Percentiles rank a stretch among this genome's conserved stretches.
Conservation (phyloP, 768 basidiomycete genomes). For the Sporobolomyces pararoseus region DNA sequence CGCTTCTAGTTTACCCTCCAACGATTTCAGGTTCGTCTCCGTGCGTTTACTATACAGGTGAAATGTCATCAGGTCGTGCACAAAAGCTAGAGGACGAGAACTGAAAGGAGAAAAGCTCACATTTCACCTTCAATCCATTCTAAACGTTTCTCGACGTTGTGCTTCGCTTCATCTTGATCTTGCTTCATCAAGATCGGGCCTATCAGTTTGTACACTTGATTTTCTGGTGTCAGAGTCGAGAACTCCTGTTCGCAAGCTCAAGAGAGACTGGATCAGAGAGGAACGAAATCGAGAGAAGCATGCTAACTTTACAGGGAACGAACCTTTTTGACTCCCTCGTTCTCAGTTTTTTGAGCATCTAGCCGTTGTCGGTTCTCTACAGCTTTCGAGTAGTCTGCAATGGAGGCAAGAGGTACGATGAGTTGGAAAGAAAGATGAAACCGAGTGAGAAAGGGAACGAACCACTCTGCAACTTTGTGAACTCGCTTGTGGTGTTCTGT, state of each 20-base stretch:
- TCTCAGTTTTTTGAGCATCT: slow-evolving; percentile 87
- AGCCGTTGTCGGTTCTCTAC: slow-evolving; percentile 79
- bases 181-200: slow-evolving; percentile 88
- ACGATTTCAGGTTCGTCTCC: slow-evolving; percentile 74
- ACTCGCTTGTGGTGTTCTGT: slow-evolving; percentile 68
- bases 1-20: slow-evolving; percentile 69
- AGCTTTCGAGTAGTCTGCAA: slow-evolving; percentile 61
- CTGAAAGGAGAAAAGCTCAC: slow-evolving; percentile 51
- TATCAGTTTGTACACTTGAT: slow-evolving; percentile 81
- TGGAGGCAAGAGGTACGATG: background rate
- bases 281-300: background rate
- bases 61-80: too few relatives aligned
- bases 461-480: slow-evolving; percentile 69
- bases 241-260: slow-evolving; percentile 66
- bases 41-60: slow-evolving; percentile 61
- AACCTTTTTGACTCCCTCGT: slow-evolving; percentile 86
- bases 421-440: background rate
- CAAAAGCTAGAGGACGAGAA: background rate
- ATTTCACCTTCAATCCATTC: slow-evolving; percentile 85
- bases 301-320: too few relatives aligned
- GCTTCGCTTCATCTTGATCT: slow-evolving; percentile 78
- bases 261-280: background rate
- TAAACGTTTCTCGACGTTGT: slow-evolving; percentile 80
- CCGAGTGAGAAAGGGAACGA: background rate
- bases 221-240: slow-evolving; percentile 64